Base-by-base conservation (phyloP, 495 filamentous ascomycete species). In the Xylaria acuta region DNA sequence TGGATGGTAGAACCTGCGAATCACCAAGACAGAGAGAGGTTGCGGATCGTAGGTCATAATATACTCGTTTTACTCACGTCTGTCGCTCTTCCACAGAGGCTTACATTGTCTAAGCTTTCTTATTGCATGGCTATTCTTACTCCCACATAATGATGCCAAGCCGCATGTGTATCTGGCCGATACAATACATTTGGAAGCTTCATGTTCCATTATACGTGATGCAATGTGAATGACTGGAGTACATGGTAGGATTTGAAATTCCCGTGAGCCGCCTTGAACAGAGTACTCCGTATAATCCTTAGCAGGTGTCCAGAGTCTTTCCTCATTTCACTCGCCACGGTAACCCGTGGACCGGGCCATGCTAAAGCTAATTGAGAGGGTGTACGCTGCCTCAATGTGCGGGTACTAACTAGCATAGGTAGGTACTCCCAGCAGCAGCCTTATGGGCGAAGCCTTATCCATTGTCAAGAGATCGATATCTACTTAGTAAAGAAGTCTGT, bases 231-330 rank as follows among this genome's bases (percentile, higher is more conserved):
- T 56, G 36, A 56, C 30, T 56, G 16, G 65, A 67, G 30, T 56
- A 25, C 65, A 40, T 54, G 14, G 49, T 67, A 56, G 34, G 22
- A 67, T 54, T 67, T 67, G 4, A 67, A 67, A 67, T 67, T 18
- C 25, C 14, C 12, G 9, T 41, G 38, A 64, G 30, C 4, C 58
- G 32, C 58, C 12, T 38, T 20, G 32, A 60, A 60, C 32, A 22
- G 32, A 60, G 3, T 38, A n/a, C 20, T 38, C 34, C 64, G 64
- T 67, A 53, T 67, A 67, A 36, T 51, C 22, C 64, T 67, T 53
- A 32, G 47, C 64, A 40, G 20, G 0, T 16, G 25, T 38, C 14
- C 18, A 22, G 14, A n/a, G 22, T 49, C 62, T 32, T 27, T 62
- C 58, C 22, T 43, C 9, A 11, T 30, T 66, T 66, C 27, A 32